Percentiles rank a stretch among this genome's conserved stretches.
These are phyloP conservation scores for Turnera subulata DNA, from an alignment of 345 rosid genomes.

Conservation along the genomic window DNA sequence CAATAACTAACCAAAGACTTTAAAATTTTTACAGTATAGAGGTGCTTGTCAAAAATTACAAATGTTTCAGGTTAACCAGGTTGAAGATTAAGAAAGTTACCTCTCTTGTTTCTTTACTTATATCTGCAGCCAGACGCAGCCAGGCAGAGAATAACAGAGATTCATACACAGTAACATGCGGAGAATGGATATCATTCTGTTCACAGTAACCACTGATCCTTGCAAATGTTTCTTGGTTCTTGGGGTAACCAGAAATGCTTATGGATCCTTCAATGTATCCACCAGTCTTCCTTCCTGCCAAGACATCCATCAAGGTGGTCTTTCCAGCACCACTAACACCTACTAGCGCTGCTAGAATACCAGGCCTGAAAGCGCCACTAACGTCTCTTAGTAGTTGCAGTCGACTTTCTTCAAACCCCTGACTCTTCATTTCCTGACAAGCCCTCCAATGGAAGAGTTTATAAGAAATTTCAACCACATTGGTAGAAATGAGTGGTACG, in stretches of 20 bases:
- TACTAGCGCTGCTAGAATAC: conserved; percentile 74
- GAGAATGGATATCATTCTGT: too few relatives aligned
- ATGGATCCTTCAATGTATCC: conserved; percentile 75
- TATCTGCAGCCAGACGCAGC: conserved; percentile 77
- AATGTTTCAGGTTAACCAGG: too few relatives aligned
- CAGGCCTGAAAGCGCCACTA: conserved; percentile 83
- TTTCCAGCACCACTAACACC: conserved; percentile 97
- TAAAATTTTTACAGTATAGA: too few relatives aligned
- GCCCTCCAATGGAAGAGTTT: conserved; percentile 11
- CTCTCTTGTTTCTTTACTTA: conserved; percentile 47
- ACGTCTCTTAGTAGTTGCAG: conserved; percentile 71
- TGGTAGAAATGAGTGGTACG: too few relatives aligned
- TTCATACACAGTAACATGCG: conserved; percentile 84
- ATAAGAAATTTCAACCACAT: too few relatives aligned
- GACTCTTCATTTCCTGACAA: conserved; percentile 71
- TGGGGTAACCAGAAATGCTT: conserved; percentile 72
- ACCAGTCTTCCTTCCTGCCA: conserved; percentile 89
- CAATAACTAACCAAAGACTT: too few relatives aligned
- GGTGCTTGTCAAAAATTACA: too few relatives aligned
- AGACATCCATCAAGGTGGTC: conserved; percentile 91
- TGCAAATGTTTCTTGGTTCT: conserved; percentile 86
- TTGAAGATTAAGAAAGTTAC: too few relatives aligned
- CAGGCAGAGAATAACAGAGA: conserved; percentile 83
- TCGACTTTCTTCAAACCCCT: conserved; percentile 60
- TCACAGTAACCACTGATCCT: conserved; percentile 84